Conservation (phyloP, 1,284 basidiomycete genomes). For the Sporisorium reilianum region DNA sequence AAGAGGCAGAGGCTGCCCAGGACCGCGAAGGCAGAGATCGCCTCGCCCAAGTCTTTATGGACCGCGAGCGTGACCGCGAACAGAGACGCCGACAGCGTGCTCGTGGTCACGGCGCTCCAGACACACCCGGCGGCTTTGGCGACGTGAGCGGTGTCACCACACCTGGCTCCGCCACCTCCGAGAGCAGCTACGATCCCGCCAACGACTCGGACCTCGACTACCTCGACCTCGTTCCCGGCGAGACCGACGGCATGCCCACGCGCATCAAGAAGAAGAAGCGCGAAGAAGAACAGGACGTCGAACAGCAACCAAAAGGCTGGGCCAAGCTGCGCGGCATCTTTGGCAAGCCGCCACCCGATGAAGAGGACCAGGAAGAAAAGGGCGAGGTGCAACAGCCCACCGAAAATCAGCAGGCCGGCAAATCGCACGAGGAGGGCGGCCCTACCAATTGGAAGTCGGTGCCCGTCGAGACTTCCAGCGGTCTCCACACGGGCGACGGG, state of each 20-base stretch:
- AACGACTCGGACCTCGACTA: slow-evolving; percentile 65
- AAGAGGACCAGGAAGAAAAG: slow-evolving; percentile 49
- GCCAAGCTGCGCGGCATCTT: slow-evolving; percentile 59
- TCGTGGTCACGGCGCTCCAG: neutral
- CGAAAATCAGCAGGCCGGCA: slow-evolving; percentile 15
- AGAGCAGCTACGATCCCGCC: slow-evolving; percentile 65
- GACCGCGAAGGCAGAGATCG: slow-evolving; percentile 27
- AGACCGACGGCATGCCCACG: slow-evolving; percentile 66
- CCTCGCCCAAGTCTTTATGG: slow-evolving; percentile 33
- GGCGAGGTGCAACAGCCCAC: slow-evolving; percentile 22
- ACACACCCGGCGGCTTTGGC: slow-evolving; percentile 21
- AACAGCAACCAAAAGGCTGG: slow-evolving; percentile 59
- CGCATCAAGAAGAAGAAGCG: slow-evolving; percentile 40
- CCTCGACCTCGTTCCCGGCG: slow-evolving; percentile 65
- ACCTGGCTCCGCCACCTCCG: slow-evolving; percentile 51
- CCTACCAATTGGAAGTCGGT: slow-evolving; percentile 68
- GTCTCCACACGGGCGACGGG: slow-evolving; percentile 56
- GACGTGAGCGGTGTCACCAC: slow-evolving; percentile 53
- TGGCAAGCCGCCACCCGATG: slow-evolving; percentile 37
- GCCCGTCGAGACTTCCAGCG: slow-evolving; percentile 65
- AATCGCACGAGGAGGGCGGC: slow-evolving; percentile 50
- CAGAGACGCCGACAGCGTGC: slow-evolving; percentile 23
- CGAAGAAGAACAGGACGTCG: slow-evolving; percentile 20
- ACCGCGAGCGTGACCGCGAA: slow-evolving; percentile 42
- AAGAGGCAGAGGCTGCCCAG: slow-evolving; percentile 13